These are phyloP conservation scores for Dichotomopilus funicola DNA, from an alignment of 2,329 filamentous ascomycete species.

Conservation along the genomic window DNA sequence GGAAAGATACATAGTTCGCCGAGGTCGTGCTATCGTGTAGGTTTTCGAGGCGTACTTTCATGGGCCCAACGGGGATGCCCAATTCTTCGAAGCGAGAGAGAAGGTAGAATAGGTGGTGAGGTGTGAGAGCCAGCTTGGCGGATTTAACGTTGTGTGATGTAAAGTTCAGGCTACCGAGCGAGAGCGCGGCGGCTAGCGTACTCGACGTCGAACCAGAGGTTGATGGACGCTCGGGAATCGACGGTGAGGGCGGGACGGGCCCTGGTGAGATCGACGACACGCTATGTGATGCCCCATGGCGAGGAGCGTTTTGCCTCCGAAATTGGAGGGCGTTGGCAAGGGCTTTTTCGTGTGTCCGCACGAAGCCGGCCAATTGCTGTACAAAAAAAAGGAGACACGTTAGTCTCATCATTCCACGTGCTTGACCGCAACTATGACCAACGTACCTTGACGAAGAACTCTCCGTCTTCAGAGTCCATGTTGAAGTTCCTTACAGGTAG, in stretches of 20 bases:
- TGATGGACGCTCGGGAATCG: constrained; percentile 54
- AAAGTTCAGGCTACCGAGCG: constrained; percentile 77
- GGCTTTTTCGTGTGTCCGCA: constrained; percentile 94
- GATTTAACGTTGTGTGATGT: constrained; percentile 80
- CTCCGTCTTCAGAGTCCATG: constrained; percentile 86
- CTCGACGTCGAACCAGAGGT: constrained; percentile 65
- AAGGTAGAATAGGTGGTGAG: constrained; percentile 94
- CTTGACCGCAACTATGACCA: background rate
- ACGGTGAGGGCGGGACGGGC: constrained; percentile 44
- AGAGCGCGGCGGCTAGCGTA: constrained; percentile 76
- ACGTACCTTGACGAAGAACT: constrained; percentile 78
- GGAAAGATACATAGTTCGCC: constrained; percentile 92
- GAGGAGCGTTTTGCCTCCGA: constrained; percentile 62
- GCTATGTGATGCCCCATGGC: constrained; percentile 63
- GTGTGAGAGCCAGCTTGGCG: constrained; percentile 84
- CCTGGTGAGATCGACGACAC: constrained; percentile 48
- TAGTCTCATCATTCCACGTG: background rate
- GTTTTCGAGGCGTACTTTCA: constrained; percentile 94
- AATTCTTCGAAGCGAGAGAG: constrained; percentile 93
- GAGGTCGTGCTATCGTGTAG: constrained; percentile 81
- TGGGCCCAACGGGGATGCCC: constrained; percentile 82
- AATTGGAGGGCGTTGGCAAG: constrained; percentile 92
- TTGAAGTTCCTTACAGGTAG: constrained; percentile 24
- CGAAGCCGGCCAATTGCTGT: constrained; percentile 91
- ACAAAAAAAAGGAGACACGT: constrained; percentile 26